A percentile compares a stretch with the other conserved stretches of the same genome.
Conservation (phyloP, 1,139 yeast species). For the Sugiyamaella castrensis region DNA sequence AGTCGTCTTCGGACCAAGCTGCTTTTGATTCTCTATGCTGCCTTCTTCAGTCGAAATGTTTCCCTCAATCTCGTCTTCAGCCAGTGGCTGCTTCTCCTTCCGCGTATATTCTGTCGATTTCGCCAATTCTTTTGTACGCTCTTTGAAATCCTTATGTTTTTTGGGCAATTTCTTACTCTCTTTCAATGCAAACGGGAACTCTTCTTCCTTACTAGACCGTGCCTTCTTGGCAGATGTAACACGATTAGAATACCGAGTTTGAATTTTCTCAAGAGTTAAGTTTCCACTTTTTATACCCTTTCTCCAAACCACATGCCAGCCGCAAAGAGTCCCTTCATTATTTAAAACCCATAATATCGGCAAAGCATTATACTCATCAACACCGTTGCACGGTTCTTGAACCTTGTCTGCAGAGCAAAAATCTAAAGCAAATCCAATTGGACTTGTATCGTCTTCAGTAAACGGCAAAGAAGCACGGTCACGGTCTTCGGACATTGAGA, state of each 20-base stretch:
- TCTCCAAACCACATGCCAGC: conserved; percentile 57
- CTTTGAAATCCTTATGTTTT: conserved; percentile 1
- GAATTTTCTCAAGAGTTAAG: background rate
- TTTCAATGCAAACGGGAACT: background rate
- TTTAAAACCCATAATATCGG: conserved; percentile 65
- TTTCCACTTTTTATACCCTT: conserved; percentile 9
- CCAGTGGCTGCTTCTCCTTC: background rate
- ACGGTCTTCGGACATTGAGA: conserved; percentile 58
- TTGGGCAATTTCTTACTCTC: background rate
- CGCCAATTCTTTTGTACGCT: background rate
- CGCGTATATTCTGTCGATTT: background rate
- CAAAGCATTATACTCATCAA: conserved; percentile 54
- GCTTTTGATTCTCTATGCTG: too few species aligned
- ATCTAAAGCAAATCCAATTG: conserved; percentile 68
- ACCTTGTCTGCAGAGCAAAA: conserved; percentile 46
- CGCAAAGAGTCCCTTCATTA: conserved; percentile 56
- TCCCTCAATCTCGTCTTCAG: too few species aligned
- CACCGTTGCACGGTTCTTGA: conserved; percentile 53
- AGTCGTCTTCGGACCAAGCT: too few species aligned
- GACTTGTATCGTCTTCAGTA: conserved; percentile 65
- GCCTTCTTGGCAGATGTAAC: background rate
- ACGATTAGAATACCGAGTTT: background rate
- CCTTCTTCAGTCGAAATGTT: too few species aligned
- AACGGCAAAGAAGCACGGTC: conserved; percentile 71
- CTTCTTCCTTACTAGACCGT: background rate